These are phyloP conservation scores for Talaromyces sp. DNA, from an alignment of 2,329 filamentous ascomycete species.

Conservation along the genomic window DNA sequence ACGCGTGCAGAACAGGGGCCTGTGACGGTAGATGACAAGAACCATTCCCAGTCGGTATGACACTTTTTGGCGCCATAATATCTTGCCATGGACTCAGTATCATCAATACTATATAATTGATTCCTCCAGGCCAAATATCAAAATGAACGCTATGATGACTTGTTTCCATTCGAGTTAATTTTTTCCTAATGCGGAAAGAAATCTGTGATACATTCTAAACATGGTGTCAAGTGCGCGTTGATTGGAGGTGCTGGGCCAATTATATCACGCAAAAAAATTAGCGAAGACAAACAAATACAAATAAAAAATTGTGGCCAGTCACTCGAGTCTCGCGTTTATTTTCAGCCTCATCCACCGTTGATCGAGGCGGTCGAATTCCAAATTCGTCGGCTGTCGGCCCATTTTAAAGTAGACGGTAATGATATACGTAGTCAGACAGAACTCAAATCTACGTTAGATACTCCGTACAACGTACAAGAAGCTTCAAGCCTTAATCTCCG, in stretches of 20 bases:
- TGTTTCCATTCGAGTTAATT: not conserved
- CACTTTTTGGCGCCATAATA: too few species aligned
- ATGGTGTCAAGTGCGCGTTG: not conserved
- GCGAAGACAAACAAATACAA: too few species aligned
- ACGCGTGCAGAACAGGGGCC: too few species aligned
- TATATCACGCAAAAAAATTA: not conserved
- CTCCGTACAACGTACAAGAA: not conserved
- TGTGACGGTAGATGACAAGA: too few species aligned
- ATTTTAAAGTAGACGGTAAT: not conserved
- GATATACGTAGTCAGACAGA: not conserved
- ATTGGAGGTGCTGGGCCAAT: not conserved
- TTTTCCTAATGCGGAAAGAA: not conserved
- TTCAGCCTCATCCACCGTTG: not conserved
- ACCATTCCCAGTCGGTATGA: too few species aligned
- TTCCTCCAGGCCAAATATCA: too few species aligned
- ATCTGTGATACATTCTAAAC: not conserved
- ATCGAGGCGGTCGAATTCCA: not conserved
- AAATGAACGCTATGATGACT: not conserved
- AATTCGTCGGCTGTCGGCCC: not conserved
- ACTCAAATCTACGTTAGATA: not conserved
- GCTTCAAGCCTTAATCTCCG: not conserved
- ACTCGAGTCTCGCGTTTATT: not conserved
- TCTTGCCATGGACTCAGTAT: too few species aligned
- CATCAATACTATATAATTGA: too few species aligned
- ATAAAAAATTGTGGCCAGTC: not conserved